Evolutionary conservation across 2,329 filamentous ascomycete species (phyloP).

Genomic region (Fusarium nygamai): DNA sequence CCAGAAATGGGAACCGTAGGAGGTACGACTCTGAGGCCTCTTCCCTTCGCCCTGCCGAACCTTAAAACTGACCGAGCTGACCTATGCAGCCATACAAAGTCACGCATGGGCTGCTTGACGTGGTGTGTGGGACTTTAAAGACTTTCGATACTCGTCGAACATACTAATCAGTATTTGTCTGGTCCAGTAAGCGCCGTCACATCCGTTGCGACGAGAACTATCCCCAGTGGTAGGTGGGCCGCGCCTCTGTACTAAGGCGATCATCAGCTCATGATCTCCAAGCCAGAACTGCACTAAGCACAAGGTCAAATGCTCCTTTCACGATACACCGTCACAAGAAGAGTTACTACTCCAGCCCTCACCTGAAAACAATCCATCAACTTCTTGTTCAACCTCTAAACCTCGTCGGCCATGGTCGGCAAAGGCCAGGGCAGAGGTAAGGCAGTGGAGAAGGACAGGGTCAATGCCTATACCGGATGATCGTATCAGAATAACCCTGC

Average conservation of each 20-base stretch:
- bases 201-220: slow-evolving; percentile 26
- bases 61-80: not conserved
- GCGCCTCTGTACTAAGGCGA: not conserved
- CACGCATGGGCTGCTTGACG: slow-evolving; percentile 25
- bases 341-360: not conserved
- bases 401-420: slow-evolving; percentile 18
- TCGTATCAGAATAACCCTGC: slow-evolving; percentile 8
- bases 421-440: slow-evolving; percentile 27
- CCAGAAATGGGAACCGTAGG: slow-evolving; percentile 14
- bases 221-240: slow-evolving; percentile 19
- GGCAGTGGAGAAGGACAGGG: slow-evolving; percentile 28
- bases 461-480: slow-evolving; percentile 25
- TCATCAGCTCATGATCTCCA: not conserved
- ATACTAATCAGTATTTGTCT: slow-evolving; percentile 10
- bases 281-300: slow-evolving; percentile 31
- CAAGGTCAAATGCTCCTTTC: slow-evolving; percentile 29
- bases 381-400: not conserved
- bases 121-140: slow-evolving; percentile 12
- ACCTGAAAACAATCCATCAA: not conserved
- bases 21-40: slow-evolving; percentile 4
- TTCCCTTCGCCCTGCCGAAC: not conserved
- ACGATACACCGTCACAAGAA: slow-evolving; percentile 7
- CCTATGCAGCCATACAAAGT: slow-evolving; percentile 21
- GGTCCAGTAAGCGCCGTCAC: slow-evolving; percentile 21
- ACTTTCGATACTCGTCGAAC: not conserved